phyloP scores from a whole-genome alignment of 1,139 yeast species.

The Eremothecium cymbalariae region DNA sequence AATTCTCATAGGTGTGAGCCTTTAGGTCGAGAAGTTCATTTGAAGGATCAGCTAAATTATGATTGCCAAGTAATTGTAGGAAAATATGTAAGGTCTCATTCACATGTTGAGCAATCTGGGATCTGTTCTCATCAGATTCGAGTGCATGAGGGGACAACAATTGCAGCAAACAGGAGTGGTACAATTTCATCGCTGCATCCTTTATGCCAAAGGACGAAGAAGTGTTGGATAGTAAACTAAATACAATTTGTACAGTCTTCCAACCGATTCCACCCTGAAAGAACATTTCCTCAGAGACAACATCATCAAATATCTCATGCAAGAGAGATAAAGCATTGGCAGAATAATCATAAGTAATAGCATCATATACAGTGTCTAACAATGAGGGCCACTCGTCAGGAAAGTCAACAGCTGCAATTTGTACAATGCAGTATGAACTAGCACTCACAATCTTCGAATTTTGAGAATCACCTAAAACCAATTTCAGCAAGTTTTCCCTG shows the following conservation, averaged over 20 bases:
- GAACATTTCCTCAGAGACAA: slow-evolving; percentile 79
- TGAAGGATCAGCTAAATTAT: slow-evolving; percentile 8
- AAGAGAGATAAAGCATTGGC: slow-evolving; percentile 65
- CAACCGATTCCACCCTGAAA: slow-evolving; percentile 64
- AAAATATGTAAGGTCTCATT: slow-evolving; percentile 15
- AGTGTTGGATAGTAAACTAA: slow-evolving; percentile 34
- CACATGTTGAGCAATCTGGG: slow-evolving; percentile 15
- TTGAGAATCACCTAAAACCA: slow-evolving; percentile 41
- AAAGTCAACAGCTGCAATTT: slow-evolving; percentile 80
- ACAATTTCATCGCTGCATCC: slow-evolving; percentile 43
- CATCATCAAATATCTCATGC: slow-evolving; percentile 75
- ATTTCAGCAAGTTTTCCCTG: slow-evolving; percentile 43
- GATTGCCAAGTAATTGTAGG: slow-evolving; percentile 13
- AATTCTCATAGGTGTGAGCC: slow-evolving; percentile 25
- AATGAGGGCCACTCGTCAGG: slow-evolving; percentile 95
- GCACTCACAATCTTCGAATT: slow-evolving; percentile 59
- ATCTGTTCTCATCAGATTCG: slow-evolving; percentile 16
- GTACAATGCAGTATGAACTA: slow-evolving; percentile 69
- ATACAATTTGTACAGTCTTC: slow-evolving; percentile 43
- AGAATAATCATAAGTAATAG: slow-evolving; percentile 34
- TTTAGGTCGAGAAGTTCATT: slow-evolving; percentile 16
- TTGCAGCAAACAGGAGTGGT: slow-evolving; percentile 46
- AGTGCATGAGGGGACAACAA: slow-evolving; percentile 47
- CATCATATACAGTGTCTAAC: slow-evolving; percentile 41
- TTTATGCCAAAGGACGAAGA: slow-evolving; percentile 37